phyloP scores from a whole-genome alignment of 116 monocot genomes.

The Cymodocea nodosa region DNA sequence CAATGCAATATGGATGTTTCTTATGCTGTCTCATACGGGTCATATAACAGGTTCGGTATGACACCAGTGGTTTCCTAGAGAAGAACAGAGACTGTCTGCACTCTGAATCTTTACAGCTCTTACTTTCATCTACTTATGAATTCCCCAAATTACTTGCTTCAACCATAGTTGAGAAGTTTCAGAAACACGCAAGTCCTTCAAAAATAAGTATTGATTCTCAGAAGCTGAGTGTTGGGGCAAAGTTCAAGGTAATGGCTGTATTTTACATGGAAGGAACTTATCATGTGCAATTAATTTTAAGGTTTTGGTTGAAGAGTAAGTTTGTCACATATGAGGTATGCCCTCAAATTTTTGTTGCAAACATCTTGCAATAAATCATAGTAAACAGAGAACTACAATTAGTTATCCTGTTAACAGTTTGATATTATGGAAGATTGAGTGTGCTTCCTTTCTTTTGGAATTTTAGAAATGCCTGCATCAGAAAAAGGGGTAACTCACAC shows the following conservation, averaged over 20 bases:
- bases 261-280: slow-evolving; percentile 3
- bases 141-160: slow-evolving; percentile 73
- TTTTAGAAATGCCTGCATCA: too few relatives aligned
- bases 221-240: slow-evolving; percentile 79
- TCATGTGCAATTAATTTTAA: neutral
- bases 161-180: slow-evolving; percentile 59
- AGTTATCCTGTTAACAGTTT: too few relatives aligned
- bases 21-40: too few relatives aligned
- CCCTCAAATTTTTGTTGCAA: too few relatives aligned
- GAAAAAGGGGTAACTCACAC: too few relatives aligned
- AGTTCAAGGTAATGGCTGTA: slow-evolving; percentile 59
- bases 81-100: slow-evolving; percentile 92
- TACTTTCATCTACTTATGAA: slow-evolving; percentile 45
- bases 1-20: too few relatives aligned
- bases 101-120: slow-evolving; percentile 70
- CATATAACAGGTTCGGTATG: slow-evolving; percentile 49
- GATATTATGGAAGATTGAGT: too few relatives aligned
- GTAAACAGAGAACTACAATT: too few relatives aligned
- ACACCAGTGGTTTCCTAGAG: slow-evolving; percentile 80
- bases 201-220: slow-evolving; percentile 44
- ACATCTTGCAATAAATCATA: too few relatives aligned
- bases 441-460: too few relatives aligned
- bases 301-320: neutral
- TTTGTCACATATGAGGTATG: too few relatives aligned
- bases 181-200: slow-evolving; percentile 43